A percentile compares a stretch with the other conserved stretches of the same genome.
Evolutionary conservation across 129 eudicot genomes (phyloP).

Genomic region (Flaveria ramosissima): DNA sequence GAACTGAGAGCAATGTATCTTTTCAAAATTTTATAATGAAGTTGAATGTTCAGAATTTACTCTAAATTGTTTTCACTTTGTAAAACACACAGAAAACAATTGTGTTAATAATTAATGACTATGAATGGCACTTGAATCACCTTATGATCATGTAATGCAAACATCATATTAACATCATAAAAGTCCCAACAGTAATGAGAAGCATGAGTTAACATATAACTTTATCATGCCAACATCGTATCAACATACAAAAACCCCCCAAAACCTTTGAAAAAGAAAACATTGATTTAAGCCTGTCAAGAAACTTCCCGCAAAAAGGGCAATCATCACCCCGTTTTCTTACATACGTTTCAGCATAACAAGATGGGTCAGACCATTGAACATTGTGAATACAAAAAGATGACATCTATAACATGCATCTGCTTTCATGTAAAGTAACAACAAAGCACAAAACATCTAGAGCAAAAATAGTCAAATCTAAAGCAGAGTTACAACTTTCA

Average conservation of each 20-base stretch:
- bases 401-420: conserved; percentile 15
- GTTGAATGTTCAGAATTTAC: too few species aligned
- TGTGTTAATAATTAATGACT: too few species aligned
- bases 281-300: background rate
- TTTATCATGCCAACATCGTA: background rate
- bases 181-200: background rate
- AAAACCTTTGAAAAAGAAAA: background rate
- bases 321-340: background rate
- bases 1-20: too few species aligned
- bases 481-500: conserved; percentile 30
- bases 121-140: too few species aligned
- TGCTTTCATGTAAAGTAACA: conserved; percentile 25
- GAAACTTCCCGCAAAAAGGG: background rate
- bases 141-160: too few species aligned
- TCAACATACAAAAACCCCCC: background rate
- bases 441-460: conserved; percentile 18
- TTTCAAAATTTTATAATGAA: too few species aligned
- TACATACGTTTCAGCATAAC: background rate
- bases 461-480: conserved; percentile 29
- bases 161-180: background rate
- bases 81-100: too few species aligned
- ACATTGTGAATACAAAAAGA: background rate
- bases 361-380: background rate
- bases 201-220: background rate
- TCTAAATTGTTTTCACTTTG: too few species aligned